phyloP scores from a whole-genome alignment of 2,329 filamentous ascomycete genomes.

The Aspergillus caelatus region DNA sequence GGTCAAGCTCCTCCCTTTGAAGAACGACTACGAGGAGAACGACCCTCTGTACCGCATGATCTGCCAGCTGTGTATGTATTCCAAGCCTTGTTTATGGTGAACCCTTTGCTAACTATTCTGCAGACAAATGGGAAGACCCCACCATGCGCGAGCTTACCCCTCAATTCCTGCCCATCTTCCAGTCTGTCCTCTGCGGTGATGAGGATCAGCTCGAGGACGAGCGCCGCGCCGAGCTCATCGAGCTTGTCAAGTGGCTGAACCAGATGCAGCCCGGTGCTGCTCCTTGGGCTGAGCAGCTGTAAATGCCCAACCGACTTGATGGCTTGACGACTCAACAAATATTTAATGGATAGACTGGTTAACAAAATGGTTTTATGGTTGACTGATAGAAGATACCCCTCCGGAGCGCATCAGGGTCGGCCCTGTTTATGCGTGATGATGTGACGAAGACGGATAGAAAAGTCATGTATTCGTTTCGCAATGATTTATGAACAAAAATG shows the following conservation, averaged over 20 bases:
- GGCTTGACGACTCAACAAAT: conserved; percentile 11
- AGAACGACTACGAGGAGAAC: conserved; percentile 96
- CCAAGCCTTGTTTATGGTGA: background rate
- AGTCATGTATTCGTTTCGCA: conserved; percentile 23
- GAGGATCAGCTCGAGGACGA: conserved; percentile 52
- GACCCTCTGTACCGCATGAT: conserved; percentile 91
- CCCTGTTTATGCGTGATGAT: conserved; percentile 13
- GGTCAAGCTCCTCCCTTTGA: conserved; percentile 77
- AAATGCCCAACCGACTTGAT: conserved; percentile 13
- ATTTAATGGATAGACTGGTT: conserved; percentile 21
- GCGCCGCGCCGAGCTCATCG: conserved; percentile 48
- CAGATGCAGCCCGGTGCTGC: conserved; percentile 45
- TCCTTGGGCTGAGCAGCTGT: conserved; percentile 44
- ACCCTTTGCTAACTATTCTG: conserved; percentile 18
- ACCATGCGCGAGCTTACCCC: conserved; percentile 51
- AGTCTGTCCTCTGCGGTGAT: conserved; percentile 49
- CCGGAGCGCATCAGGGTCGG: conserved; percentile 11
- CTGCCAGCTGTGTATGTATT: conserved; percentile 74
- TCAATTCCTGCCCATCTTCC: conserved; percentile 50
- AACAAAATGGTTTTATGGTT: conserved; percentile 14
- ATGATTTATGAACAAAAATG: conserved; percentile 38
- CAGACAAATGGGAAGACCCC: conserved; percentile 50
- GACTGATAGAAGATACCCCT: conserved; percentile 24
- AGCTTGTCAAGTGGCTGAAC: conserved; percentile 53
- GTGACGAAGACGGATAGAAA: conserved; percentile 13